Percentiles rank a stretch among this genome's conserved stretches.
Conservation (phyloP, 2,329 filamentous ascomycete genomes). For the Xylaria sp. region DNA sequence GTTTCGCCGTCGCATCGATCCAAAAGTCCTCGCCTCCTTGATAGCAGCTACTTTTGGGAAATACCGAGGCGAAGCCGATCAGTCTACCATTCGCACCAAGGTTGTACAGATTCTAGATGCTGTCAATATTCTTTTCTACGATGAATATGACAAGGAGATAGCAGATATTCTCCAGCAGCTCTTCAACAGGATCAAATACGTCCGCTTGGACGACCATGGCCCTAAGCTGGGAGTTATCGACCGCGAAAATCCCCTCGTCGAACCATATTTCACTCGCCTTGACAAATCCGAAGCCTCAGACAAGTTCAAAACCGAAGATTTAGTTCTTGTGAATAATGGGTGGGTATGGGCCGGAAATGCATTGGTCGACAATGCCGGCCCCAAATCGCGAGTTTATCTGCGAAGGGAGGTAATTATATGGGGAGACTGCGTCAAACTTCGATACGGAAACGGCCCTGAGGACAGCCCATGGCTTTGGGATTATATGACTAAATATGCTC, state of each 20-base stretch:
- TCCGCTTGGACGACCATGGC: conserved; percentile 90
- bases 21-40: conserved; percentile 75
- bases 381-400: conserved; percentile 91
- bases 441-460: conserved; percentile 81
- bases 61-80: conserved; percentile 67
- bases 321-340: conserved; percentile 93
- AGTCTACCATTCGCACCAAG: conserved; percentile 64
- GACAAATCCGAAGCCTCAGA: conserved; percentile 81
- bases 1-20: conserved; percentile 77
- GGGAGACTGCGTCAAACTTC: conserved; percentile 97
- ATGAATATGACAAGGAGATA: conserved; percentile 88
- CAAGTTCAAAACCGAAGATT: conserved; percentile 78
- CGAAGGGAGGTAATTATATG: conserved; percentile 96
- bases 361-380: conserved; percentile 91
- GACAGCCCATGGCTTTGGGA: conserved; percentile 97
- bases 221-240: conserved; percentile 86
- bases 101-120: conserved; percentile 77
- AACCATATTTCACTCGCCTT: conserved; percentile 93
- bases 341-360: conserved; percentile 99
- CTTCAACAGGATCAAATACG: conserved; percentile 94
- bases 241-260: conserved; percentile 81
- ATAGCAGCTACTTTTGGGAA: conserved; percentile 74
- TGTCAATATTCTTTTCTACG: conserved; percentile 88
- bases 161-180: conserved; percentile 88
- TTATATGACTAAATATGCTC: conserved; percentile 93